phyloP scores from a whole-genome alignment of 352 stramenopile genomes.

The Globisporangium middletonii region DNA sequence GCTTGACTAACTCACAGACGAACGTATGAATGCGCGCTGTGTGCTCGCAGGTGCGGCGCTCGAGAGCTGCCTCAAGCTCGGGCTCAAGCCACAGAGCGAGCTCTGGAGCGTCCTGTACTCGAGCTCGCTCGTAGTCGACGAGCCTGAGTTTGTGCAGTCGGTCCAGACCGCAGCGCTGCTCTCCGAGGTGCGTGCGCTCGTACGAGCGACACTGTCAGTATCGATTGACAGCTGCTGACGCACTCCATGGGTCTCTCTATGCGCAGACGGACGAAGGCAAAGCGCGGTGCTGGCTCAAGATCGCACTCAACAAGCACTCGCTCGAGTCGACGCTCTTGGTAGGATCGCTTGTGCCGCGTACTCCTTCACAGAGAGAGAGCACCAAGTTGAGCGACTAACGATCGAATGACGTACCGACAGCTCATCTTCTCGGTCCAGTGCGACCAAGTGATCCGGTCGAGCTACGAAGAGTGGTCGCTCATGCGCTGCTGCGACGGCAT shows the following conservation, averaged over 20 bases:
- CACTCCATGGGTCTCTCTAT: neutral
- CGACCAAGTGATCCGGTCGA: conserved; percentile 64
- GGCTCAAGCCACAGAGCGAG: conserved; percentile 36
- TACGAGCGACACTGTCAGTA: neutral
- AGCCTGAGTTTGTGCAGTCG: conserved; percentile 57
- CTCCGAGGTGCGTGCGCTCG: conserved; percentile 37
- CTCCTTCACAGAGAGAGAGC: neutral
- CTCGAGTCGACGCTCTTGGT: conserved; percentile 78
- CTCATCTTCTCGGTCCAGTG: conserved; percentile 75
- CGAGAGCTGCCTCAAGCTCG: conserved; percentile 55
- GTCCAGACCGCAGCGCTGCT: conserved; percentile 63
- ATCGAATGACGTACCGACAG: conserved; percentile 14
- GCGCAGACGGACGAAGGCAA: conserved; percentile 55
- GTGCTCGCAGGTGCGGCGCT: conserved; percentile 36
- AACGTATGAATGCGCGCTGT: too few relatives aligned
- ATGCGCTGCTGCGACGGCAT: conserved; percentile 68
- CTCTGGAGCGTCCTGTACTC: conserved; percentile 72
- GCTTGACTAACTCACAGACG: neutral
- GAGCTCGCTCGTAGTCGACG: conserved; percentile 67
- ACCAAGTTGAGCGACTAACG: too few relatives aligned
- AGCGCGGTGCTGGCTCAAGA: conserved; percentile 69
- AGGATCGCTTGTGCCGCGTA: neutral
- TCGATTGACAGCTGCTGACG: neutral
- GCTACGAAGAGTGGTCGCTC: conserved; percentile 80
- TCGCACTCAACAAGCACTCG: conserved; percentile 72